These are phyloP conservation scores for Gyromitra esculenta DNA, from an alignment of 2,329 filamentous ascomycete species.

Conservation along the genomic window DNA sequence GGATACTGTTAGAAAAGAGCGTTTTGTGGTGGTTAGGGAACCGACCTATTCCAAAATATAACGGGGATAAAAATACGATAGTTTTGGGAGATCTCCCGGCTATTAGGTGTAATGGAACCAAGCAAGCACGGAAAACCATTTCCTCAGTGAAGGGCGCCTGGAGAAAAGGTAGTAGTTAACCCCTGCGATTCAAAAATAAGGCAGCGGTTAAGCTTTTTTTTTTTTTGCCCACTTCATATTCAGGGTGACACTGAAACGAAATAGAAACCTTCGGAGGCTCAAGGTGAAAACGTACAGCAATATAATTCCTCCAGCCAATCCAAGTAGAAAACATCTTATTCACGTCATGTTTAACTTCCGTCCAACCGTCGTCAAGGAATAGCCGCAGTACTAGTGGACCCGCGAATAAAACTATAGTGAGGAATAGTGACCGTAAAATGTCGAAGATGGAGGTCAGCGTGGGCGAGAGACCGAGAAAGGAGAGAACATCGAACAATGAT, in stretches of 20 bases:
- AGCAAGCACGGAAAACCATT: conserved; percentile 87
- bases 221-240: neutral
- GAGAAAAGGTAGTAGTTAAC: conserved; percentile 37
- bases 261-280: conserved; percentile 20
- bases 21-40: neutral
- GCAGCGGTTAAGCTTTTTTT: conserved; percentile 29
- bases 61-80: conserved; percentile 57
- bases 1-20: conserved; percentile 21
- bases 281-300: conserved; percentile 72
- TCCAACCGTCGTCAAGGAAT: conserved; percentile 63
- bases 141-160: conserved; percentile 91
- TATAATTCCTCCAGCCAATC: conserved; percentile 85
- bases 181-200: conserved; percentile 48
- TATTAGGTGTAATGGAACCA: conserved; percentile 82
- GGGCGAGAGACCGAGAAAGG: conserved; percentile 46
- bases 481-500: conserved; percentile 39
- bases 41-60: conserved; percentile 58
- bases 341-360: conserved; percentile 50
- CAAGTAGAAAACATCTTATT: conserved; percentile 71
- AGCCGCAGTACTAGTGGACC: conserved; percentile 48
- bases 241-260: conserved; percentile 34
- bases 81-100: conserved; percentile 66
- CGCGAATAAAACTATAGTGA: conserved; percentile 66
- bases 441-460: conserved; percentile 69
- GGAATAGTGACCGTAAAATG: conserved; percentile 70